phyloP scores from a whole-genome alignment of 495 filamentous ascomycete species.

The Chlorociboria aeruginascens region DNA sequence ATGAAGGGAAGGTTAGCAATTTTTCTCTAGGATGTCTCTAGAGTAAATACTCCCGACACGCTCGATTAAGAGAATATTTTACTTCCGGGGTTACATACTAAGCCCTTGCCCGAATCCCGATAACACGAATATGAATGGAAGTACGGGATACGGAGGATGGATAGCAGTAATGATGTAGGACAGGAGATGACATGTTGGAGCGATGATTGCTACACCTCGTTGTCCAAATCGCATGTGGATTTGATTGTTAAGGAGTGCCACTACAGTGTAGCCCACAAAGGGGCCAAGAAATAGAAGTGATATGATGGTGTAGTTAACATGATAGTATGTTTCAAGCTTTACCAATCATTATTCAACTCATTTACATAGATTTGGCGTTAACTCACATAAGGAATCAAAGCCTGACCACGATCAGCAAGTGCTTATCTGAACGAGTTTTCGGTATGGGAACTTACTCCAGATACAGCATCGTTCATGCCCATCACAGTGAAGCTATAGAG shows the following conservation, averaged over 20 bases:
- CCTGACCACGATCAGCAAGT: conserved; percentile 25
- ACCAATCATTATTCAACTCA: conserved; percentile 18
- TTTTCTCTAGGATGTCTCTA: no score
- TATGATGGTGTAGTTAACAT: conserved; percentile 62
- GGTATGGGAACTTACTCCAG: conserved; percentile 44
- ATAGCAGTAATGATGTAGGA: conserved; percentile 57
- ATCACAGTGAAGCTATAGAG: conserved; percentile 67
- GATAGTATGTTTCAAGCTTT: conserved; percentile 52
- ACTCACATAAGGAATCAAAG: conserved; percentile 49
- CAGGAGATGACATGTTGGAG: conserved; percentile 49
- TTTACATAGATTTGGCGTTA: conserved; percentile 1
- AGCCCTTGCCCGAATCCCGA: conserved; percentile 62
- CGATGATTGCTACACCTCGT: conserved; percentile 59
- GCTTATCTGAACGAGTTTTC: neutral
- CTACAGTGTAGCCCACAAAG: conserved; percentile 68
- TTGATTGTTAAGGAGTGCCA: conserved; percentile 57
- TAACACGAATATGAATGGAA: conserved; percentile 60
- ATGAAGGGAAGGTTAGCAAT: neutral
- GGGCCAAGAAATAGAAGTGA: conserved; percentile 75
- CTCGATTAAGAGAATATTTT: no score
- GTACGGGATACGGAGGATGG: conserved; percentile 64
- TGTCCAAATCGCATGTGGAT: conserved; percentile 51
- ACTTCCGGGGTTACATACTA: no score
- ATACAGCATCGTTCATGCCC: conserved; percentile 73
- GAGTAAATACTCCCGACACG: no score